A percentile compares a stretch with the other conserved stretches of the same genome.
Conservation (phyloP, 768 basidiomycete species). For the Wakefieldia striispora region DNA sequence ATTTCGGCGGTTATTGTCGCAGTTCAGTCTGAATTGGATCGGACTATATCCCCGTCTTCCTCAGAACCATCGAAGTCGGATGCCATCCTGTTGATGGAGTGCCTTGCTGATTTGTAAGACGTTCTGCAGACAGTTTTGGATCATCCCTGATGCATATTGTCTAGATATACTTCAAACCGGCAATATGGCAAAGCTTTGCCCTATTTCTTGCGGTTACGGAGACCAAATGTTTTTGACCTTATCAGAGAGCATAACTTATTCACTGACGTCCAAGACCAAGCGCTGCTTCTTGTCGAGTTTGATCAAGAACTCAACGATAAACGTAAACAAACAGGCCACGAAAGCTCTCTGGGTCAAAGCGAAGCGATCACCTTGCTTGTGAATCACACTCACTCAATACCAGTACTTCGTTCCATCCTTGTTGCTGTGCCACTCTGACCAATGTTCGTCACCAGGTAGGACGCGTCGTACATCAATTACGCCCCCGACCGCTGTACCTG, state of each 20-base stretch:
- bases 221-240: conserved; percentile 90
- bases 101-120: conserved; percentile 82
- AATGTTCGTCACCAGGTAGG: conserved; percentile 52
- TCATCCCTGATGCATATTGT: neutral
- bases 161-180: conserved; percentile 78
- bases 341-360: conserved; percentile 48
- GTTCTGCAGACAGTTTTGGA: neutral
- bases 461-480: conserved; percentile 85
- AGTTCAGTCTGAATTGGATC: conserved; percentile 78
- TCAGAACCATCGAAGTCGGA: conserved; percentile 43
- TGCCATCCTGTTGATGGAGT: conserved; percentile 81
- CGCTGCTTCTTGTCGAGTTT: conserved; percentile 88
- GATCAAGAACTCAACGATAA: conserved; percentile 82
- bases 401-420: conserved; percentile 48
- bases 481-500: conserved; percentile 71
- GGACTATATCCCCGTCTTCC: conserved; percentile 46
- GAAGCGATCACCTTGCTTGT: conserved; percentile 86
- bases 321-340: conserved; percentile 41
- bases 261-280: conserved; percentile 93
- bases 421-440: neutral
- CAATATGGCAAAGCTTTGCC: conserved; percentile 95
- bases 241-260: conserved; percentile 93
- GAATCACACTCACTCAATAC: conserved; percentile 94
- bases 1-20: conserved; percentile 85
- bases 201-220: conserved; percentile 81